Conservation (phyloP, 1,284 basidiomycete species). For the Clitocybe nebularis region DNA sequence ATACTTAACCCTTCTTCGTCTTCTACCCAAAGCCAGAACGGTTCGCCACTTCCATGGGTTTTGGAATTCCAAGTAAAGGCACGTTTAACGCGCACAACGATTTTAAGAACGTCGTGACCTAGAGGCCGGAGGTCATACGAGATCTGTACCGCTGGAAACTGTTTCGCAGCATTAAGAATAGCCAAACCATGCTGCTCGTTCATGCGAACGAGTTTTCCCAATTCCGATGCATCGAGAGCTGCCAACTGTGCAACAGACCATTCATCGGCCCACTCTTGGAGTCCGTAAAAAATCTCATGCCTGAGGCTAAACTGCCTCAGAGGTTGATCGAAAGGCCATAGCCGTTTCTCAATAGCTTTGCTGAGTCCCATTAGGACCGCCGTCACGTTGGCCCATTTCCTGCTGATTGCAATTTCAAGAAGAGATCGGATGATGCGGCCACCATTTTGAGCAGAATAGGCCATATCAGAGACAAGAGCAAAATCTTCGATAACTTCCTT, state of each 20-base stretch:
- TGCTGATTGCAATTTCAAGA: constrained; percentile 90
- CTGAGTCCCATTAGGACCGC: constrained; percentile 86
- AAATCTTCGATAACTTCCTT: constrained; percentile 85
- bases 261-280: constrained; percentile 84
- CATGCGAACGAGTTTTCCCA: constrained; percentile 83
- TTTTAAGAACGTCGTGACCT: constrained; percentile 79
- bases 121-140: constrained; percentile 75
- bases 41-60: constrained; percentile 75
- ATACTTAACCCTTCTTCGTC: constrained; percentile 79
- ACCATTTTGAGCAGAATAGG: constrained; percentile 91
- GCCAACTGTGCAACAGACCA: constrained; percentile 78
- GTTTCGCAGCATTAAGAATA: constrained; percentile 76
- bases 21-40: constrained; percentile 97
- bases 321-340: constrained; percentile 97
- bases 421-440: constrained; percentile 93
- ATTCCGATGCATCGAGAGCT: constrained; percentile 65
- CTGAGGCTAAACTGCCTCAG: constrained; percentile 79
- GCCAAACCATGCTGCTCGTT: constrained; percentile 86
- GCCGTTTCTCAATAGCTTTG: constrained; percentile 88
- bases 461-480: constrained; percentile 93
- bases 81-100: constrained; percentile 63
- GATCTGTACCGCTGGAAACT: constrained; percentile 81
- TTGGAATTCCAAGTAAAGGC: constrained; percentile 85
- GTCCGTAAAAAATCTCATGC: constrained; percentile 75
- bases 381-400: constrained; percentile 85